Evolutionary conservation across 495 filamentous ascomycete species (phyloP), one percentile per base, ranked within the genome.

Genomic region (Cairneyella variabilis): DNA sequence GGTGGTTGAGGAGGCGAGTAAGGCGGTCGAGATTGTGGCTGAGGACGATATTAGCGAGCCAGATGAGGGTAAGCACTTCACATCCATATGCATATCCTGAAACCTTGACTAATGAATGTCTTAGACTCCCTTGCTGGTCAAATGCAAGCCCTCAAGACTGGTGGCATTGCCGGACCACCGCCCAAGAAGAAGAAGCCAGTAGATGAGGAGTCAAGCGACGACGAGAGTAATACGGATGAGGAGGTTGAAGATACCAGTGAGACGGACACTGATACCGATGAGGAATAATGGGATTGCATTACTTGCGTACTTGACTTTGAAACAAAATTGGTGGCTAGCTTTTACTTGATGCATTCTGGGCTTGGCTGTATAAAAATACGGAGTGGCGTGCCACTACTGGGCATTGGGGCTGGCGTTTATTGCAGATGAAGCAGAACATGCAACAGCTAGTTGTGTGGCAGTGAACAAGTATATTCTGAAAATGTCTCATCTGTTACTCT

Each of bases 31-130:
- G 48, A 82, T 95, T 63, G 80, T 82, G 34, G 87, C 85, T 14
- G 88, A 90, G 55, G 93, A 97, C 62, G 92, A 97, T 61, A 97
- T 97, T 58, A 95, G 89, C 66, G 93, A 98, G 68, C 92, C 95
- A 8, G 93, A 97, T 64, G 93, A 97, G 75, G 93, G 93, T 95
- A 76, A 74, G 83, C 28, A 6, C 37, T 7, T 8, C 18, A 43
- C 22, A 41, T 32, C 7, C 1, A 5, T 28, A n/a, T 28, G 20
- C 4, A 14, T 39, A 20, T n/a, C n/a, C n/a, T n/a, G n/a, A 61
- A 48, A 56, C 45, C 39, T 60, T 68, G 59, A 66, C 69, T 69
- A 56, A 74, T 57, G 28, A 3, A 16, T 34, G 23, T 53, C 32
- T 17, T 51, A 97, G 93, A 97, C 72, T 91, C 93, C 2, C 75